A percentile compares a stretch with the other conserved stretches of the same genome.
These are phyloP conservation scores for Termitomyces sp. DNA, from an alignment of 768 basidiomycete genomes.

Conservation along the genomic window DNA sequence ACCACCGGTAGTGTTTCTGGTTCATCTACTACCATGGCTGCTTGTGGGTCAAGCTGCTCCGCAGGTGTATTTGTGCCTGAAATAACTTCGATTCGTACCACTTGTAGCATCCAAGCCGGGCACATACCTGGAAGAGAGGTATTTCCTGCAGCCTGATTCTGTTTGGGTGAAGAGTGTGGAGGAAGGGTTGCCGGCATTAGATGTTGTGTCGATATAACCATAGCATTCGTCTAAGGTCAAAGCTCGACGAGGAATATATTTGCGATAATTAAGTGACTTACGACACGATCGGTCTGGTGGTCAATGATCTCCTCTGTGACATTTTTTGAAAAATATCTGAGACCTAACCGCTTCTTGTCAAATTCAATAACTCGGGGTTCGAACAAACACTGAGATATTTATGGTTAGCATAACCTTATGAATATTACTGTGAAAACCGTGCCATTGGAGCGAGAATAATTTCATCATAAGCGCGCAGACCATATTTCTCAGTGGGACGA, in stretches of 20 bases:
- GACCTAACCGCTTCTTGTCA: constrained; percentile 61
- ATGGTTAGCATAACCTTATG: not conserved
- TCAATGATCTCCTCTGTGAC: constrained; percentile 76
- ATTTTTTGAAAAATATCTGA: constrained; percentile 45
- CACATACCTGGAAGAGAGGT: constrained; percentile 17
- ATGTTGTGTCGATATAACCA: constrained; percentile 89
- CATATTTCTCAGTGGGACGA: constrained; percentile 80
- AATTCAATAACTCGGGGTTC: constrained; percentile 93
- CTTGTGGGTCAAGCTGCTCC: constrained; percentile 30
- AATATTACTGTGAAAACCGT: constrained; percentile 3
- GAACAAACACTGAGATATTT: constrained; percentile 71
- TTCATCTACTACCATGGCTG: constrained; percentile 29
- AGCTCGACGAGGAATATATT: constrained; percentile 6
- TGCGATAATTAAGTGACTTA: constrained; percentile 26
- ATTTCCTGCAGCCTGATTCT: constrained; percentile 7
- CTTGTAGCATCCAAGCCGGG: not conserved
- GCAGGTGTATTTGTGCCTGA: constrained; percentile 18
- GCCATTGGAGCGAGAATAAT: constrained; percentile 95
- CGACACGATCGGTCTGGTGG: constrained; percentile 50
- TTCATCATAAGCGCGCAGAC: constrained; percentile 90
- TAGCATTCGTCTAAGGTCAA: constrained; percentile 72
- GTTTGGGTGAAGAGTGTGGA: constrained; percentile 24
- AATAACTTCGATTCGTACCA: not conserved
- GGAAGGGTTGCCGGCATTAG: constrained; percentile 42
- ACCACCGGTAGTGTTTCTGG: constrained; percentile 28